phyloP scores from a whole-genome alignment of 1,139 yeast species.

The Candida smagusa region DNA sequence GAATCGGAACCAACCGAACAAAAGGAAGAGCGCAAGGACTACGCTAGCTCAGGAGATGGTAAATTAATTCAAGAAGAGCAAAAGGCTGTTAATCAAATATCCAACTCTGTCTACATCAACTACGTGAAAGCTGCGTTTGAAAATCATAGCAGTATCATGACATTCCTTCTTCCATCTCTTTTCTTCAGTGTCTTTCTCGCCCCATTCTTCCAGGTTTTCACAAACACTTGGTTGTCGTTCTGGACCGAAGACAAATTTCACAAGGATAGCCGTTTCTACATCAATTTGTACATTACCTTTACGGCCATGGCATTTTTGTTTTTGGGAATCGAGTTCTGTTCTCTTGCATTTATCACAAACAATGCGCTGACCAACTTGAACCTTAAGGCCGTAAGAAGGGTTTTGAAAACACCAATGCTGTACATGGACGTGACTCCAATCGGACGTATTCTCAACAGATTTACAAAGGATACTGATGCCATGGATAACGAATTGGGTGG shows the following conservation, averaged over 20 bases:
- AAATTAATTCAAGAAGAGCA: constrained; percentile 15
- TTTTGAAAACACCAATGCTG: constrained; percentile 56
- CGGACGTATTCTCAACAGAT: constrained; percentile 68
- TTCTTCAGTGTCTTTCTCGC: constrained; percentile 29
- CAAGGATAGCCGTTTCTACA: constrained; percentile 55
- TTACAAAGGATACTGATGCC: constrained; percentile 78
- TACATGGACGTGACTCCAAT: constrained; percentile 60
- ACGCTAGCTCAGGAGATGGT: constrained; percentile 7
- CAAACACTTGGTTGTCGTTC: constrained; percentile 81
- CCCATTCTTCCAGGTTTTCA: constrained; percentile 61
- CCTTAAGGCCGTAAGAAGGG: constrained; percentile 34
- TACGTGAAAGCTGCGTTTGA: constrained; percentile 15
- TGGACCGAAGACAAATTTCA: constrained; percentile 67
- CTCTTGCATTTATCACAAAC: constrained; percentile 51
- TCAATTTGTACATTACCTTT: constrained; percentile 67
- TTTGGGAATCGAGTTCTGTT: constrained; percentile 39
- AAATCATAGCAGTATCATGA: constrained; percentile 16
- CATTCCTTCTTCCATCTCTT: constrained; percentile 19
- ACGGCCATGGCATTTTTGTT: constrained; percentile 37
- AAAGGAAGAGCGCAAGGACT: constrained; percentile 7
- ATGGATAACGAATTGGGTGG: constrained; percentile 73
- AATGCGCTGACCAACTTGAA: constrained; percentile 38
- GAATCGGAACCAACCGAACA: constrained; percentile 11
- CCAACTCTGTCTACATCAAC: constrained; percentile 12
- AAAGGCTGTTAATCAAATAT: constrained; percentile 16